Conservation (phyloP, 805 yeast species). For the Barnettozyma sp. region DNA sequence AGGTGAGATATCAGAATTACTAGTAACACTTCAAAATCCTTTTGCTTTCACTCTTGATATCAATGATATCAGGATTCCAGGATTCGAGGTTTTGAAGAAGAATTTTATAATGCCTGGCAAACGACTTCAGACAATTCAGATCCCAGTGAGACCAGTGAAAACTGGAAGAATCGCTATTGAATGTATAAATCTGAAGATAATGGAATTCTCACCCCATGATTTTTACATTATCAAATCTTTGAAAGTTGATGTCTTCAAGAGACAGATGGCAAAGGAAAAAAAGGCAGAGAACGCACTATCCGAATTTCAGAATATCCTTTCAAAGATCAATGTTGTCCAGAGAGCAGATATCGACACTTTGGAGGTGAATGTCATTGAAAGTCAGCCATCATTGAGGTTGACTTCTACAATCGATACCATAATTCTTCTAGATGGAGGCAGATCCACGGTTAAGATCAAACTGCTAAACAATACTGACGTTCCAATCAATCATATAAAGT, state of each 20-base stretch:
- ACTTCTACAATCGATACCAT: conserved; percentile 45
- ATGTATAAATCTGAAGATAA: conserved; percentile 46
- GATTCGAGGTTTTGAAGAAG: conserved; percentile 24
- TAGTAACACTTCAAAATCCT: conserved; percentile 66
- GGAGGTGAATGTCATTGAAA: conserved; percentile 29
- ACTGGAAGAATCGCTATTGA: conserved; percentile 43
- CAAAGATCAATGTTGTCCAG: conserved; percentile 11
- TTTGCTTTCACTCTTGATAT: conserved; percentile 67
- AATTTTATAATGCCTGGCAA: conserved; percentile 34
- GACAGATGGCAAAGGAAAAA: conserved; percentile 20
- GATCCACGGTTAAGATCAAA: conserved; percentile 39
- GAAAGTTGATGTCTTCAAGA: conserved; percentile 19
- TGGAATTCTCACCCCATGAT: conserved; percentile 41
- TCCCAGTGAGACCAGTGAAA: conserved; percentile 42
- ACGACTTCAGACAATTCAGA: conserved; percentile 31
- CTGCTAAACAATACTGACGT: conserved; percentile 55
- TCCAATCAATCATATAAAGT: conserved; percentile 47
- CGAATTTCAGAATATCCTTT: conserved; percentile 13
- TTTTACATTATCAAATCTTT: conserved; percentile 37
- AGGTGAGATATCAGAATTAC: conserved; percentile 57
- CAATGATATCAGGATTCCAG: conserved; percentile 36
- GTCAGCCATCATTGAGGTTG: conserved; percentile 58
- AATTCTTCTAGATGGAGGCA: conserved; percentile 78
- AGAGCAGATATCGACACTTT: conserved; percentile 26
- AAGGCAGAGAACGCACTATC: conserved; percentile 3